Base-by-base conservation (phyloP, 345 rosid species). In the Euphorbia pulcherrima region DNA sequence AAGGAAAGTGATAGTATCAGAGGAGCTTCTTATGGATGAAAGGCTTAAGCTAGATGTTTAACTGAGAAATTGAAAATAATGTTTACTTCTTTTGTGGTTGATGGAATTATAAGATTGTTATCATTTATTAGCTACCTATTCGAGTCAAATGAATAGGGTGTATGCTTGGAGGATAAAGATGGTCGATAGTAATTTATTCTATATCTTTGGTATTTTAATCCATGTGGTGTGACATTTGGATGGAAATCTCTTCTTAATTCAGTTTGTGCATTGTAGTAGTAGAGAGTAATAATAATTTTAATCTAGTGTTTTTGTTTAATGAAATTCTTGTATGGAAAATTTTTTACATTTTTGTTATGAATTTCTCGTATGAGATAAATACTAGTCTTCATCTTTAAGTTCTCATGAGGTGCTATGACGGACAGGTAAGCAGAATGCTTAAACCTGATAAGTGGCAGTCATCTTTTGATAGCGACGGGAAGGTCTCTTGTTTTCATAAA, bases 391-490 rank as follows among this genome's bases (percentile, higher is more conserved):
- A n/a, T 33, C n/a, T 50, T 29, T 20, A 64, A 29, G 27, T 51
- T 61, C 56, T 68, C 48, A 30, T 47, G 50, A 66, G 54, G 59
- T 30, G 60, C 7, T 63, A 20, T 50, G 33, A 70, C 81, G 80
- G 63, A 67, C 86, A 89, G 96, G 77, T 85, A 56, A 78, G 80
- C 74, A 90, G 81, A 86, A 86, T 86, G 89, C 98, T 89, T 80
- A 90, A 89, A 82, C 92, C 87, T 17, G 92, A 88, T 64, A 92
- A 90, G 82, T 92, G 96, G 96, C 90, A 83, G 20, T 80, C 88
- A 61, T 69, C 69, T 79, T 92, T 89, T 82, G 94, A 88, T 72
- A 66, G 79, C 33, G 86, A 89, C 40, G 98, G 98, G 71, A 92
- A 89, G 81, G 88, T 84, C 80, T 76, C 77, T 54, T 82, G 84